Percentiles rank a stretch among this genome's conserved stretches.
These are phyloP conservation scores for Pholiota molesta DNA, from an alignment of 768 basidiomycete genomes.

Conservation along the genomic window DNA sequence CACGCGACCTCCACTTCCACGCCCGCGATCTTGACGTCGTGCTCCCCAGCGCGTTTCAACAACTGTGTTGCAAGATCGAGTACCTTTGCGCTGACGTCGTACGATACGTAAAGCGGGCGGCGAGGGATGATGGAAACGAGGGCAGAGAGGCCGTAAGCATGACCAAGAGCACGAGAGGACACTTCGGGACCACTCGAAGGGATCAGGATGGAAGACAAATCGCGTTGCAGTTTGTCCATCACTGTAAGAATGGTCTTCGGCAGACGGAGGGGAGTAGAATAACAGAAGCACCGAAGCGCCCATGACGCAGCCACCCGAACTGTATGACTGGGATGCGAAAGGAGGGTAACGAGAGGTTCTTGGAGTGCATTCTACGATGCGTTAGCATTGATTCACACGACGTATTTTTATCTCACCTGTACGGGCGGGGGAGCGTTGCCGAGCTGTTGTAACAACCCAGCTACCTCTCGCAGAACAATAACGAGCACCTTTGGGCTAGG, in stretches of 20 bases:
- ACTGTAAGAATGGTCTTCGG: slow-evolving; percentile 78
- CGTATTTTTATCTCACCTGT: slow-evolving; percentile 49
- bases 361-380: slow-evolving; percentile 69
- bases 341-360: slow-evolving; percentile 83
- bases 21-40: slow-evolving; percentile 79
- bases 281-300: slow-evolving; percentile 89
- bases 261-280: slow-evolving; percentile 82
- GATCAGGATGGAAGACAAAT: slow-evolving; percentile 72
- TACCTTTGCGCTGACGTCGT: slow-evolving; percentile 89
- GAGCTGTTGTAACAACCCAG: slow-evolving; percentile 83
- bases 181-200: slow-evolving; percentile 76
- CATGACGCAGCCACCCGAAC: slow-evolving; percentile 88
- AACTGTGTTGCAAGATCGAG: slow-evolving; percentile 90
- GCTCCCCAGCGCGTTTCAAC: slow-evolving; percentile 89
- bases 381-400: slow-evolving; percentile 1
- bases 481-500: slow-evolving; percentile 71
- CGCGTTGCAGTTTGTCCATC: slow-evolving; percentile 82
- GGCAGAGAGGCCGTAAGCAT: slow-evolving; percentile 87
- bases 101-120: slow-evolving; percentile 91
- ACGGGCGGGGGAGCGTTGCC: slow-evolving; percentile 92
- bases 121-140: slow-evolving; percentile 85
- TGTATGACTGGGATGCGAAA: slow-evolving; percentile 85
- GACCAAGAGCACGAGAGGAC: slow-evolving; percentile 75
- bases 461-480: slow-evolving; percentile 80
- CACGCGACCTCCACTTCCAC: slow-evolving; percentile 93